phyloP scores from a whole-genome alignment of 768 basidiomycete species.

The Auriscalpium microsporum region DNA sequence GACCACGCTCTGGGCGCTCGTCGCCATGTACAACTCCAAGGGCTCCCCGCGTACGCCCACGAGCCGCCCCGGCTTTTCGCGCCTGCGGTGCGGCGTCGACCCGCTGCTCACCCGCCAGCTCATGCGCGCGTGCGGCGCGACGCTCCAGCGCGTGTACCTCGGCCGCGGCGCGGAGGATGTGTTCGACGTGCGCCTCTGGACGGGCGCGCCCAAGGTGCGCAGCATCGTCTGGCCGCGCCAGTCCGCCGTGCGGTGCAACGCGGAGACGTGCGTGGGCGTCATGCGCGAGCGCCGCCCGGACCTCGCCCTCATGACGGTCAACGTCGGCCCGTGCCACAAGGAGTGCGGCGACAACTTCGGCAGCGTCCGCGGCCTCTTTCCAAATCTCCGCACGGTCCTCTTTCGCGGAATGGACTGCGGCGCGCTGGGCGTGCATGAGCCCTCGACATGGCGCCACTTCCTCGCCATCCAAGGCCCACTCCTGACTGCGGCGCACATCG shows the following conservation, averaged over 20 bases:
- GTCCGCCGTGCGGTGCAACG: too few species aligned
- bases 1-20: background rate
- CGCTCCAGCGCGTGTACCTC: background rate
- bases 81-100: background rate
- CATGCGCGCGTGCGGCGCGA: background rate
- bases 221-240: too few species aligned
- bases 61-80: background rate
- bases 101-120: background rate
- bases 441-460: background rate
- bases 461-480: background rate
- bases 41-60: background rate
- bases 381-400: background rate
- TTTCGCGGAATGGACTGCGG: background rate
- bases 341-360: too few species aligned
- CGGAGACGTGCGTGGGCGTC: too few species aligned
- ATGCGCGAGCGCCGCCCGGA: too few species aligned
- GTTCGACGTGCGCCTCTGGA: background rate
- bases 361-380: background rate
- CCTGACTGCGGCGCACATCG: background rate
- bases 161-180: background rate
- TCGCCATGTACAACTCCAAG: background rate
- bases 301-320: too few species aligned
- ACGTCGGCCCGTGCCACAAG: too few species aligned
- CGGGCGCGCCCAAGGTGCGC: background rate
- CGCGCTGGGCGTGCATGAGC: background rate